Evolutionary conservation across 495 filamentous ascomycete genomes (phyloP).

Genomic region (Podospora comata): DNA sequence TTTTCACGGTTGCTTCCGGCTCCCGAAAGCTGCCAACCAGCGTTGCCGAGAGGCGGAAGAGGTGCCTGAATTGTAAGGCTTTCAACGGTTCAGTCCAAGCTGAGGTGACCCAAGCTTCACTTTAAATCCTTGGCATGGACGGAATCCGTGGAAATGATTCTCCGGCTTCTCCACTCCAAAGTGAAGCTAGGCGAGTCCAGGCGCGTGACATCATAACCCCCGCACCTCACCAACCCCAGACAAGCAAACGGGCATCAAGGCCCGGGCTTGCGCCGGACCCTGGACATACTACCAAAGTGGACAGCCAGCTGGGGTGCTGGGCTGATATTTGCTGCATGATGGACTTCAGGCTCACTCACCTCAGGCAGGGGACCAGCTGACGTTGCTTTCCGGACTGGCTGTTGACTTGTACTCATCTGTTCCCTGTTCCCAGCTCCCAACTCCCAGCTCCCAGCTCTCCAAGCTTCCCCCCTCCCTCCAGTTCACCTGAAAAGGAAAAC

Average conservation of each 20-base stretch:
- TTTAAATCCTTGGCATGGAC: not conserved
- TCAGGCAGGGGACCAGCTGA: not conserved
- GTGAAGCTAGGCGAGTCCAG: not conserved
- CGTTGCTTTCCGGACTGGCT: not conserved
- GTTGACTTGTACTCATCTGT: too few relatives aligned
- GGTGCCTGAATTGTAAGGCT: constrained; percentile 21
- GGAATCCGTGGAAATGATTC: constrained; percentile 19
- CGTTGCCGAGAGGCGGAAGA: constrained; percentile 14
- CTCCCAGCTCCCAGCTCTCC: too few relatives aligned
- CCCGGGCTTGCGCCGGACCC: constrained; percentile 2
- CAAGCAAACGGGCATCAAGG: constrained; percentile 1
- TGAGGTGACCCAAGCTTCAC: not conserved
- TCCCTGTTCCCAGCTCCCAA: too few relatives aligned
- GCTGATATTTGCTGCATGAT: not conserved
- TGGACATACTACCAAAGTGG: not conserved
- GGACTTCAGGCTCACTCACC: not conserved
- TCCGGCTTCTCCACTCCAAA: constrained; percentile 9
- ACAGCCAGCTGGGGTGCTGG: not conserved
- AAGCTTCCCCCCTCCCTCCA: not conserved
- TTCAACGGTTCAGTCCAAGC: not conserved
- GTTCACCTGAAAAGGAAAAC: not conserved
- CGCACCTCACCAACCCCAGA: constrained; percentile 13
- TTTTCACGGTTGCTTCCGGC: constrained; percentile 37
- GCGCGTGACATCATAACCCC: constrained; percentile 35
- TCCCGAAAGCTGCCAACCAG: constrained; percentile 19